These are phyloP conservation scores for Lathyrus tuberosus DNA, from an alignment of 306 rosid genomes.

Conservation along the genomic window DNA sequence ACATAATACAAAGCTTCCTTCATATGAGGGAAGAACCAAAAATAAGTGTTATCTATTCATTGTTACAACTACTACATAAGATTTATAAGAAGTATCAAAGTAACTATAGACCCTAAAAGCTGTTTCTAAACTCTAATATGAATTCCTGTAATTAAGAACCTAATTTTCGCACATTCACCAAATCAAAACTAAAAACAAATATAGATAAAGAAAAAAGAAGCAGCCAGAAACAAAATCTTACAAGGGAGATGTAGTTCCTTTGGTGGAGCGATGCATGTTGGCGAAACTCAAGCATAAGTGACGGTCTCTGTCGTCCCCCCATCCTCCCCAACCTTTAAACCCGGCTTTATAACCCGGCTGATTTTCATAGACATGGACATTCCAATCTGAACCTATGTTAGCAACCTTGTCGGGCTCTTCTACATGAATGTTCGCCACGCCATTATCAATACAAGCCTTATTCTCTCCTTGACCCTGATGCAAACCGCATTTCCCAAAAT, in stretches of 20 bases:
- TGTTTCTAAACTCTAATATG: conserved; percentile 34
- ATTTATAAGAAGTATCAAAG: conserved; percentile 15
- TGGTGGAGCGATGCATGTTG: conserved; percentile 62
- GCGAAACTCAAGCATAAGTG: conserved; percentile 77
- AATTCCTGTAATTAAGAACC: conserved; percentile 34
- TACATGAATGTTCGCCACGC: conserved; percentile 57
- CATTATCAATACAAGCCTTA: conserved; percentile 74
- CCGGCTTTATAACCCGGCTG: conserved; percentile 95
- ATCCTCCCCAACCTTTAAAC: conserved; percentile 98
- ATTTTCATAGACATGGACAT: conserved; percentile 52
- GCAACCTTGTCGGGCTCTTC: conserved; percentile 63
- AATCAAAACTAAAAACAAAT: conserved; percentile 11
- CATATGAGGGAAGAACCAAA: conserved; percentile 20
- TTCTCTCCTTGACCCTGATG: conserved; percentile 93
- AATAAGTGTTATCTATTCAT: conserved; percentile 34
- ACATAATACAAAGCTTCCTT: conserved; percentile 24
- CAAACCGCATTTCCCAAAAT: conserved; percentile 93
- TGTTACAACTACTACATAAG: conserved; percentile 40
- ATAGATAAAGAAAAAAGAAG: conserved; percentile 9
- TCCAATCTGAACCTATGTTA: conserved; percentile 75
- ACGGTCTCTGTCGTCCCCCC: conserved; percentile 93
- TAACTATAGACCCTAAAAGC: conserved; percentile 32
- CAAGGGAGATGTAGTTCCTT: conserved; percentile 36
- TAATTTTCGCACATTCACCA: conserved; percentile 35
- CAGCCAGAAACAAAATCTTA: conserved; percentile 36